Evolutionary conservation across 805 yeast genomes (phyloP).

Genomic region (Spathaspora girioi): DNA sequence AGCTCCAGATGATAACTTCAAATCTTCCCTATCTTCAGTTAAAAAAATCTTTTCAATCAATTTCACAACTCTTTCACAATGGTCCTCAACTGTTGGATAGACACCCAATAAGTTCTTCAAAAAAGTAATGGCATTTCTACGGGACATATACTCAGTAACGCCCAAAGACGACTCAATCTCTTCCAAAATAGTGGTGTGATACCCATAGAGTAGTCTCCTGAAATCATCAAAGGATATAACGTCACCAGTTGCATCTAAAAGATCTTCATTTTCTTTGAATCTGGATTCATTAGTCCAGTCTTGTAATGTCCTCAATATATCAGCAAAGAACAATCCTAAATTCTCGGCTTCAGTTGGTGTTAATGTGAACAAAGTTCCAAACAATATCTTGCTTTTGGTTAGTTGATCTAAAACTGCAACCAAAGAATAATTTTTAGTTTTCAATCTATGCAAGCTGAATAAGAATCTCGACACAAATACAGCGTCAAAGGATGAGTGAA

Average conservation of each 20-base stretch:
- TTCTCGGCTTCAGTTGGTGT: slow-evolving; percentile 81
- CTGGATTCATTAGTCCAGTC: slow-evolving; percentile 34
- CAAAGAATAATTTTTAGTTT: slow-evolving; percentile 34
- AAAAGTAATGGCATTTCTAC: slow-evolving; percentile 76
- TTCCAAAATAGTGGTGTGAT: slow-evolving; percentile 50
- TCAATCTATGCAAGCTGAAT: slow-evolving; percentile 41
- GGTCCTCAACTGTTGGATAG: slow-evolving; percentile 68
- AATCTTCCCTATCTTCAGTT: slow-evolving; percentile 70
- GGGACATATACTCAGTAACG: slow-evolving; percentile 65
- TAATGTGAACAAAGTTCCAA: slow-evolving; percentile 60
- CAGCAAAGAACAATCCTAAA: slow-evolving; percentile 68
- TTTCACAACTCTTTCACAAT: slow-evolving; percentile 50
- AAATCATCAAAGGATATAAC: slow-evolving; percentile 25
- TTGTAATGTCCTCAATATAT: slow-evolving; percentile 47
- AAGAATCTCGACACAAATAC: slow-evolving; percentile 62
- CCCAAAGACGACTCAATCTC: slow-evolving; percentile 42
- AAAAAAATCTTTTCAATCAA: slow-evolving; percentile 46
- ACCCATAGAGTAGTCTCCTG: slow-evolving; percentile 43
- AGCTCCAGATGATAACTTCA: slow-evolving; percentile 73
- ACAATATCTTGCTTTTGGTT: slow-evolving; percentile 46
- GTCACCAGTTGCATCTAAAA: slow-evolving; percentile 17
- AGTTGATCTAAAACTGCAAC: slow-evolving; percentile 41
- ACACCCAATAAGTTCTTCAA: slow-evolving; percentile 60
- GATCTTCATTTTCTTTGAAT: slow-evolving; percentile 21
- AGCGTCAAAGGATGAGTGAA: slow-evolving; percentile 83